Percentiles rank a stretch among this genome's conserved stretches.
Evolutionary conservation across 805 yeast genomes (phyloP).

Genomic region (Pichia nanzhaoensis): DNA sequence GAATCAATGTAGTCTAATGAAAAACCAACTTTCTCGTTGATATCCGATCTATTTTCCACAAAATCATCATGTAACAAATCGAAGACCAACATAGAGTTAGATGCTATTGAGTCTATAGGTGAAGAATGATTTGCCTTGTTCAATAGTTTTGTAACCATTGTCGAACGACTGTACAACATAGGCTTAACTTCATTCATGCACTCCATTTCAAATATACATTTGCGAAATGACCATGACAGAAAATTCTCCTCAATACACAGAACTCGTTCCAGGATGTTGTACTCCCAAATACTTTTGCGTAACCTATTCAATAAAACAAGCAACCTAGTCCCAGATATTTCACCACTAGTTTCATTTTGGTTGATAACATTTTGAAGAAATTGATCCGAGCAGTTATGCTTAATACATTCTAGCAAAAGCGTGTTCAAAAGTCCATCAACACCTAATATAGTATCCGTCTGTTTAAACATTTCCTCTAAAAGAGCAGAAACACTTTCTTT

Average conservation of each 20-base stretch:
- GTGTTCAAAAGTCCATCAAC: slow-evolving; percentile 2
- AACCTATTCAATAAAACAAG: slow-evolving; percentile 8
- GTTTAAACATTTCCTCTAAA: neutral
- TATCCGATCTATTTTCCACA: neutral
- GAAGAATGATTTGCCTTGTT: slow-evolving; percentile 7
- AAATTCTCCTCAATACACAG: slow-evolving; percentile 10
- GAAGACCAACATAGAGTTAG: slow-evolving; percentile 10
- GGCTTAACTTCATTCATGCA: slow-evolving; percentile 10
- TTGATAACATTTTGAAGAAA: slow-evolving; percentile 10
- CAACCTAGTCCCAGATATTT: slow-evolving; percentile 7
- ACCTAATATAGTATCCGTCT: slow-evolving; percentile 1
- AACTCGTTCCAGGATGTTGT: slow-evolving; percentile 8
- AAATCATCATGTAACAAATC: slow-evolving; percentile 12
- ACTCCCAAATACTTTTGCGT: slow-evolving; percentile 11
- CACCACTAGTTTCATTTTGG: slow-evolving; percentile 11
- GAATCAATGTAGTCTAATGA: slow-evolving; percentile 5
- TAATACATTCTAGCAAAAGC: slow-evolving; percentile 8
- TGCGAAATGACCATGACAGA: slow-evolving; percentile 9
- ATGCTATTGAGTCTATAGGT: slow-evolving; percentile 4
- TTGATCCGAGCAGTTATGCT: slow-evolving; percentile 9
- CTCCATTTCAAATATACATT: slow-evolving; percentile 13
- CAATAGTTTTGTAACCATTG: slow-evolving; percentile 7
- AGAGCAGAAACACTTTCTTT: neutral
- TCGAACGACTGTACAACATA: slow-evolving; percentile 3
- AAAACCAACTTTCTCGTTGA: slow-evolving; percentile 2